Percentiles rank a stretch among this genome's conserved stretches.
Conservation (phyloP, 1,139 yeast species). For the Debaryomycetaceae sp. region DNA sequence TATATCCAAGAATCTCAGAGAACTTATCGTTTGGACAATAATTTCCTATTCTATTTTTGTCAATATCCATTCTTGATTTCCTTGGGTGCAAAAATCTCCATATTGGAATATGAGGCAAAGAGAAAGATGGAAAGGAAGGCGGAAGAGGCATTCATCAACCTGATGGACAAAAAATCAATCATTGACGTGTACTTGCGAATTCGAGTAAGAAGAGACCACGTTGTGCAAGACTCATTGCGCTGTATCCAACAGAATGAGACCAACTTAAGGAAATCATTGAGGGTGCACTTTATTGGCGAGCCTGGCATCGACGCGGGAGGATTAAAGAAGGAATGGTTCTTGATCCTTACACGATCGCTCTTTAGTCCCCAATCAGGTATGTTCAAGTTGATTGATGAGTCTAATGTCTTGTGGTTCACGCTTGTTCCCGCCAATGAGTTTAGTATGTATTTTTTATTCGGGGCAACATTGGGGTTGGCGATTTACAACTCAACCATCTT, state of each 20-base stretch:
- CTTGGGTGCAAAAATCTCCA: conserved; percentile 74
- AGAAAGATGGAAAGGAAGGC: conserved; percentile 84
- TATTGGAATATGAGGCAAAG: conserved; percentile 78
- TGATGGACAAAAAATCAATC: conserved; percentile 58
- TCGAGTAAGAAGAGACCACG: conserved; percentile 59
- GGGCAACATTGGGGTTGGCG: conserved; percentile 84
- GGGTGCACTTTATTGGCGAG: conserved; percentile 77
- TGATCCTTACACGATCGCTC: conserved; percentile 61
- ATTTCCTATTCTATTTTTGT: conserved; percentile 55
- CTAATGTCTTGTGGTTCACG: conserved; percentile 74
- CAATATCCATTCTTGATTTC: conserved; percentile 81
- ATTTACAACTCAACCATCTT: conserved; percentile 85
- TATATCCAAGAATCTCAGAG: conserved; percentile 40
- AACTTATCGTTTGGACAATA: conserved; percentile 7
- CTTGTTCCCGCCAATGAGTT: conserved; percentile 40
- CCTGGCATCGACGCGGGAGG: conserved; percentile 98
- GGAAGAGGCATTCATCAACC: conserved; percentile 80
- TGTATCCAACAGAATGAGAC: conserved; percentile 53
- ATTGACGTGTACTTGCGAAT: conserved; percentile 68
- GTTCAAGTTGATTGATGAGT: conserved; percentile 60
- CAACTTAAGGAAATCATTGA: conserved; percentile 69
- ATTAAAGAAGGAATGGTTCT: conserved; percentile 87
- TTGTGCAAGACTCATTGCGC: conserved; percentile 74
- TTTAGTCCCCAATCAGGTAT: conserved; percentile 66
- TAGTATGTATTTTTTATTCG: conserved; percentile 69